Evolutionary conservation across 345 rosid species (phyloP).

Genomic region (Ailanthus altissimus): DNA sequence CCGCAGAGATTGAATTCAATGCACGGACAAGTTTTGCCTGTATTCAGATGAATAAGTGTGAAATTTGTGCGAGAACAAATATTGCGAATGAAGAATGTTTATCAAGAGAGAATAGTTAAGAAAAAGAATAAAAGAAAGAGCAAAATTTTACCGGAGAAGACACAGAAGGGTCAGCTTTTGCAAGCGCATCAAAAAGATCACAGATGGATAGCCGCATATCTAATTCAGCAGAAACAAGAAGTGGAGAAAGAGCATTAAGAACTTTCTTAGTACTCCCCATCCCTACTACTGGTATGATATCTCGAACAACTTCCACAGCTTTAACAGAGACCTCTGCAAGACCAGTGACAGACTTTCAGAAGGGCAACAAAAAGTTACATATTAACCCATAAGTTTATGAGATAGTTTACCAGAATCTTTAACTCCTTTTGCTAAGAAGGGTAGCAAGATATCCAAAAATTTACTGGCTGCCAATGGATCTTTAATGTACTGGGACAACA

Average conservation of each 20-base stretch:
- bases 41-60: slow-evolving; percentile 29
- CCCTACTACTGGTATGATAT: slow-evolving; percentile 52
- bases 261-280: slow-evolving; percentile 45
- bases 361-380: neutral
- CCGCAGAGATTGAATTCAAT: slow-evolving; percentile 69
- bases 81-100: slow-evolving; percentile 14
- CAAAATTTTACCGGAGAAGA: slow-evolving; percentile 53
- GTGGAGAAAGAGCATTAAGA: slow-evolving; percentile 59
- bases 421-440: slow-evolving; percentile 51
- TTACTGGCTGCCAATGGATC: slow-evolving; percentile 50
- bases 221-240: slow-evolving; percentile 59
- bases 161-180: slow-evolving; percentile 65
- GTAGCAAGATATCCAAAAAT: slow-evolving; percentile 72
- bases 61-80: slow-evolving; percentile 18
- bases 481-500: slow-evolving; percentile 58
- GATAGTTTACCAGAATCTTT: slow-evolving; percentile 57
- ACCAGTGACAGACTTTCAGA: slow-evolving; percentile 14
- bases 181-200: slow-evolving; percentile 70
- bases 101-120: neutral
- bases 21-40: slow-evolving; percentile 68
- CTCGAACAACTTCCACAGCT: slow-evolving; percentile 60
- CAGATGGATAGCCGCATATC: slow-evolving; percentile 65
- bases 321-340: slow-evolving; percentile 58
- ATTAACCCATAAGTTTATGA: neutral
- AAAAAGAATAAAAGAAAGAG: slow-evolving; percentile 21